Base-by-base conservation (phyloP, 148 eudicot genomes). In the Vaccinium vitisidaea region DNA sequence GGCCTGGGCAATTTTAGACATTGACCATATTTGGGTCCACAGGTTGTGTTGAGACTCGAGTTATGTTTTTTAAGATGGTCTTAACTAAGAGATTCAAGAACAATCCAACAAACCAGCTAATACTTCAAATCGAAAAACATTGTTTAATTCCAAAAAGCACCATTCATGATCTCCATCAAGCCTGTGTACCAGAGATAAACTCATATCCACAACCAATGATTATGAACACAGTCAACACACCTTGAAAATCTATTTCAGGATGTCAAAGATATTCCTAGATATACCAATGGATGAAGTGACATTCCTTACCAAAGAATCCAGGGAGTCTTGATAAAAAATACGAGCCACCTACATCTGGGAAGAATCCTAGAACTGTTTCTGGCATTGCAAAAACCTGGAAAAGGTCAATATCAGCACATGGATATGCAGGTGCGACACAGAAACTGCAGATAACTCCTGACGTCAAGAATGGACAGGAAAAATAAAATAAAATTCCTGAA, bases 321-420 rank as follows among this genome's bases (percentile, higher is more conserved):
- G 98, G 98, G 73, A 97, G 93, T 86, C 99, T 92, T 83, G 99
- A 93, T 85, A 94, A 88, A 87, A 87, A 97, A 87, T 90, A 94
- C 30, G 99, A 93, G 75, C 98, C 98, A 75, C 99, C 99, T 84
- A 97, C 90, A 88, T 97, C 99, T 70, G 99, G 99, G 70, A 95
- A 95, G 82, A 97, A 93, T 81, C 99, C 99, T 85, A 95, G 86
- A 84, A 96, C 97, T 81, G 98, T 94, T 92, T 97, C 99, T 86
- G 99, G 99, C 99, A 97, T 97, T 75, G 99, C 98, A 90, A 95
- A 97, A 75, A 93, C 93, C 99, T 97, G 88, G 88, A 77, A 87
- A 58, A 55, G 52, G 5, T 27, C n/a, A 82, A 86, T 53, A 36
- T 43, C 39, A 70, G 54, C 1, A 67, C 69, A 73, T 49, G 19